A percentile compares a stretch with the other conserved stretches of the same genome.
Conservation (phyloP, 2,329 filamentous ascomycete genomes). For the Neofusicoccum sp. region DNA sequence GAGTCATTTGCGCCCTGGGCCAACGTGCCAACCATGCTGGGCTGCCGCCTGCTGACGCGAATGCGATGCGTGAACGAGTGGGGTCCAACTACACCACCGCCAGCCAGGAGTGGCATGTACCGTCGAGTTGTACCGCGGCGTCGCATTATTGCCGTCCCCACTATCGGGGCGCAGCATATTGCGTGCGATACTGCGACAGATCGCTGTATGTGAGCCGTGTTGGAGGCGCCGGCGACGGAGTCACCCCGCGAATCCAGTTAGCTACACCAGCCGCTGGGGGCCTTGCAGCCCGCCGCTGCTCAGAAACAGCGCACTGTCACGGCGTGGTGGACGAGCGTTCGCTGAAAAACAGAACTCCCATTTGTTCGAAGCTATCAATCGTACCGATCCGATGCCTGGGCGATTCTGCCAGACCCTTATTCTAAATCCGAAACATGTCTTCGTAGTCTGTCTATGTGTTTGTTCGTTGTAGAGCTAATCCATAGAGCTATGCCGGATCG, state of each 20-base stretch:
- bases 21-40: background rate
- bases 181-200: background rate
- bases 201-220: background rate
- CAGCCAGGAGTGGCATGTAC: constrained; percentile 9
- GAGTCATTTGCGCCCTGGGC: background rate
- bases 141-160: background rate
- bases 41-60: background rate
- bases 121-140: constrained; percentile 6
- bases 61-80: constrained; percentile 7
- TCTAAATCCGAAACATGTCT: background rate
- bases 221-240: background rate
- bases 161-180: constrained; percentile 12
- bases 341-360: background rate
- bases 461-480: background rate
- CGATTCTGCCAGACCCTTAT: constrained; percentile 12
- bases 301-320: background rate
- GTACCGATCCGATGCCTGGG: background rate
- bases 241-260: constrained; percentile 5
- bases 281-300: background rate
- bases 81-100: background rate
- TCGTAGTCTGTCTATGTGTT: background rate
- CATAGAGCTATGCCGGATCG: background rate
- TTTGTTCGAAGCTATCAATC: background rate
- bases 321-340: background rate
- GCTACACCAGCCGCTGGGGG: background rate